phyloP scores from a whole-genome alignment of 2,329 filamentous ascomycete species.

The Alternaria tenuissima region DNA sequence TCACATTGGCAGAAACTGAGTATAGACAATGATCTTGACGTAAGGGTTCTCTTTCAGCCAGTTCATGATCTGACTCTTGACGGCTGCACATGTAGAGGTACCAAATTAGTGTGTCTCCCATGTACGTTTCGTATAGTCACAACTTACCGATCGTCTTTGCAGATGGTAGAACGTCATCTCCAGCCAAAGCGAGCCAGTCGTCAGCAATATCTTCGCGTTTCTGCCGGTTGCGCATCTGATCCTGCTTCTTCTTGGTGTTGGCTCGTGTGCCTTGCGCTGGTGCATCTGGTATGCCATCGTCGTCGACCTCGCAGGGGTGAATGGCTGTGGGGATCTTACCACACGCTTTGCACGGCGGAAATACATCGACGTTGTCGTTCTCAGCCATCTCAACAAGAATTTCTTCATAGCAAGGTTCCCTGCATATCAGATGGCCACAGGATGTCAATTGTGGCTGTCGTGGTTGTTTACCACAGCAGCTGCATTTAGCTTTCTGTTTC shows the following conservation, averaged over 20 bases:
- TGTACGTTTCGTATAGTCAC: neutral
- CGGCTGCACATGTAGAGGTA: constrained; percentile 17
- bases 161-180: constrained; percentile 52
- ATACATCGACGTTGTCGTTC: neutral
- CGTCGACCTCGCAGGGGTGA: constrained; percentile 34
- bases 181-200: constrained; percentile 51
- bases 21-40: constrained; percentile 68
- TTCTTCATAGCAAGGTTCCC: constrained; percentile 54
- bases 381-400: constrained; percentile 41
- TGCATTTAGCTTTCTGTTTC: constrained; percentile 55
- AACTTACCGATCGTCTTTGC: constrained; percentile 53
- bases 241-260: constrained; percentile 23
- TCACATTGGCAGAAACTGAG: constrained; percentile 64
- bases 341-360: constrained; percentile 46
- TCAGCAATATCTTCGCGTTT: constrained; percentile 41
- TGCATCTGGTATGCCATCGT: constrained; percentile 13
- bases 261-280: constrained; percentile 28
- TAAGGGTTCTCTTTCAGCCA: constrained; percentile 55
- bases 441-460: constrained; percentile 55
- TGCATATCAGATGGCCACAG: constrained; percentile 66
- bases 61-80: constrained; percentile 57
- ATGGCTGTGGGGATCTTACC: constrained; percentile 33
- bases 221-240: constrained; percentile 17
- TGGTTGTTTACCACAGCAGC: constrained; percentile 53
- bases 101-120: neutral